Conservation (phyloP, 257 asterid species). For the Buddleja alternifolia region DNA sequence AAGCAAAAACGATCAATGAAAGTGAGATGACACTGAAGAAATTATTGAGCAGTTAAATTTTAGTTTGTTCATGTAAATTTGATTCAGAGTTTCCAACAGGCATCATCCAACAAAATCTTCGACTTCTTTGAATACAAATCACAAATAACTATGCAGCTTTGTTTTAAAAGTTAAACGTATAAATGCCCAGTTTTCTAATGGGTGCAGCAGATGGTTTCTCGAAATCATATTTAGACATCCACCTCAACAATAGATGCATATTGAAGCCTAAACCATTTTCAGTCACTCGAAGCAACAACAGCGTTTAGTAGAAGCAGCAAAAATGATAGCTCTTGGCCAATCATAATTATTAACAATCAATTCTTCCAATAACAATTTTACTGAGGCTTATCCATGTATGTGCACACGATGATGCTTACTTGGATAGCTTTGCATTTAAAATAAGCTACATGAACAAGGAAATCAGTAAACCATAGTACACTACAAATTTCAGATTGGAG, state of each 20-base stretch:
- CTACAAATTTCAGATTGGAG: not conserved
- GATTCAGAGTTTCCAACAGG: not conserved
- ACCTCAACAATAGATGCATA: not conserved
- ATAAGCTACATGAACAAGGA: not conserved
- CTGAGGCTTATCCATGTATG: not conserved
- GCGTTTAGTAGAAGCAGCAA: conserved; percentile 14
- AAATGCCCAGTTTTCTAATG: not conserved
- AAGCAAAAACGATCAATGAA: conserved; percentile 4
- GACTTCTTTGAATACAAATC: not conserved
- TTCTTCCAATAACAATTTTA: conserved; percentile 6
- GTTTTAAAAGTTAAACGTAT: not conserved
- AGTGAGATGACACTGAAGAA: not conserved
- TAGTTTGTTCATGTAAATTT: not conserved
- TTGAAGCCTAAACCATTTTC: not conserved
- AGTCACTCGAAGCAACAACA: not conserved
- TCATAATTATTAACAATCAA: not conserved
- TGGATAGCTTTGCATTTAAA: not conserved
- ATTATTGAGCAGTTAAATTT: not conserved
- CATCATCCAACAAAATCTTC: not conserved
- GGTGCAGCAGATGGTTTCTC: not conserved
- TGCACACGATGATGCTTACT: not conserved
- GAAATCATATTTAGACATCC: not conserved
- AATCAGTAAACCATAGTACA: not conserved
- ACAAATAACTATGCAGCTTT: not conserved
- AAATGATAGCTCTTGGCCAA: not conserved